Evolutionary conservation across 441 rosid genomes (phyloP), one percentile per base, ranked within the genome.

Genomic region (Francoa sonchifolia): DNA sequence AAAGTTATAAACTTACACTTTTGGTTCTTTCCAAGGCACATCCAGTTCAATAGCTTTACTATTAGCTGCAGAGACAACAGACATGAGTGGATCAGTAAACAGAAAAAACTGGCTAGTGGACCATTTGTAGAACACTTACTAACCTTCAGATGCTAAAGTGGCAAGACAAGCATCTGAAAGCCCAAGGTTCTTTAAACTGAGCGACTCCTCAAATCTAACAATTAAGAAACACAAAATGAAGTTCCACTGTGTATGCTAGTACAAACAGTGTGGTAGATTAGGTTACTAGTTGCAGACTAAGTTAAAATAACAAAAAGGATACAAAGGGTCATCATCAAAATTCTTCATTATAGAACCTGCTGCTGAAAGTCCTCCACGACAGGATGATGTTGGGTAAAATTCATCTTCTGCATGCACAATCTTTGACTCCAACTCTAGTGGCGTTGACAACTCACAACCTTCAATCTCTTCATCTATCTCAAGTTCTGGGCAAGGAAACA

Each of bases 91-190:
- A 26, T 37, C 12, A 49, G 26, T 14, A 20, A 19, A 22, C 33
- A 42, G 48, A 25, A 27, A 17, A 25, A 30, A 37, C 15, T 14
- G 33, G 37, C 15, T 23, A 13, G 27, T 33, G 21, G 8, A 40
- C 33, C 20, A 40, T 19, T 27, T 15, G 47, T 21, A 12, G 4
- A 41, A 33, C 27, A 17, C 14, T 39, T 42, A 20, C 60, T 53
- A 33, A 74, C 89, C 92, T 74, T 65, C 62, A 42, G 73, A 63
- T 47, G 82, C 83, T 70, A 81, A 60, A 54, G 77, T 66, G 48
- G 90, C 94, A 42, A 88, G 90, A 65, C 90, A 79, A 45, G 69
- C 70, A 33, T 77, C 88, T 1, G 90, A 88, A 19, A 84, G 76
- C 33, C 97, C 97, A 22, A 78, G 73, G 33, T 62, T 74, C 71